These are phyloP conservation scores for Centaurea solstitialis DNA, from an alignment of 129 eudicot species.

Conservation along the genomic window DNA sequence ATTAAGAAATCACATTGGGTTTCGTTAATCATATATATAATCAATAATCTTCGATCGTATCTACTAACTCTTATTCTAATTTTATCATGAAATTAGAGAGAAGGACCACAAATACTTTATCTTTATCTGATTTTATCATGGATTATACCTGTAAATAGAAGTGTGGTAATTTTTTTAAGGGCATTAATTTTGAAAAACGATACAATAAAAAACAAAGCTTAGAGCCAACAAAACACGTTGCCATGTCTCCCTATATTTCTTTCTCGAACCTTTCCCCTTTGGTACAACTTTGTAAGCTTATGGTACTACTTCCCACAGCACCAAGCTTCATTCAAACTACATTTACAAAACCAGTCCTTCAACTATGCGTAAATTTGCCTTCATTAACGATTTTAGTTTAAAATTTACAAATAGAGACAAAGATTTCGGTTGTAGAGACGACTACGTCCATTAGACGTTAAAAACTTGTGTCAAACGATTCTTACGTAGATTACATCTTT, in stretches of 20 bases:
- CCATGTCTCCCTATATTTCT: conserved; percentile 8
- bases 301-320: not conserved
- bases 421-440: not conserved
- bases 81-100: not conserved
- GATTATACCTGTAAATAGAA: not conserved
- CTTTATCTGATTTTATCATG: not conserved
- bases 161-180: not conserved
- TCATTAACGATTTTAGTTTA: not conserved
- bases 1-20: conserved; percentile 23
- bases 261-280: conserved; percentile 12
- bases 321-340: not conserved
- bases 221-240: conserved; percentile 36
- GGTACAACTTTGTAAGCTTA: not conserved
- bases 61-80: not conserved
- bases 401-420: not conserved
- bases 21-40: not conserved
- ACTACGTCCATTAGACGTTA: not conserved
- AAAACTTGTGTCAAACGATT: not conserved
- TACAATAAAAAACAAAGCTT: not conserved
- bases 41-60: not conserved
- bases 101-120: not conserved
- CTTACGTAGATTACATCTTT: not conserved
- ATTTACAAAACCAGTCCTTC: not conserved
- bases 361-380: not conserved
- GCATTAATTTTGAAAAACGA: not conserved